Evolutionary conservation across 2,329 filamentous ascomycete species (phyloP).

Genomic region (Dothideomycetes sp.): DNA sequence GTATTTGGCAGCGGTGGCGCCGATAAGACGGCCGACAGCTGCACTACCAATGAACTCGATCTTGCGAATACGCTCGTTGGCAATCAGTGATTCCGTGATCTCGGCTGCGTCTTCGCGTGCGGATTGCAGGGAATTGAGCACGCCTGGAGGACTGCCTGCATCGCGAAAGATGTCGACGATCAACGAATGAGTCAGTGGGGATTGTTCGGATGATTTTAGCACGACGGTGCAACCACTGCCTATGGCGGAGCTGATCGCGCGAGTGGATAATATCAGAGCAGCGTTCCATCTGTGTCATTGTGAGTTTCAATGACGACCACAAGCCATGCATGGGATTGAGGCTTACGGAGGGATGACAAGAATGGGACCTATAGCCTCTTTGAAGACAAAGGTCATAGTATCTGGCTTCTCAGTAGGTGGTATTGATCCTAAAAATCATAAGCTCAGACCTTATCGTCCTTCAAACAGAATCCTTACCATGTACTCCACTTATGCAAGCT

Average conservation of each 20-base stretch:
- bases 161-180: constrained; percentile 27
- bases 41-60: constrained; percentile 36
- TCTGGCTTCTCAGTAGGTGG: constrained; percentile 19
- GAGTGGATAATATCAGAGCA: constrained; percentile 13
- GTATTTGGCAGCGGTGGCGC: constrained; percentile 23
- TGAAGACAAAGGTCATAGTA: constrained; percentile 21
- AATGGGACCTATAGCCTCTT: constrained; percentile 19
- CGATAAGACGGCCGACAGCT: constrained; percentile 31
- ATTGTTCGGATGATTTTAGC: constrained; percentile 15
- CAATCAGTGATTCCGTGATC: constrained; percentile 27
- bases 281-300: constrained; percentile 15
- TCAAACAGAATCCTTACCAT: constrained; percentile 7
- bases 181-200: constrained; percentile 17
- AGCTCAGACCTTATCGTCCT: not conserved
- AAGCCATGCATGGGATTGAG: not conserved
- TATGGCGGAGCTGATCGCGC: constrained; percentile 13
- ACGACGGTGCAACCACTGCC: constrained; percentile 15
- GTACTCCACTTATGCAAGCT: constrained; percentile 11
- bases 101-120: constrained; percentile 22
- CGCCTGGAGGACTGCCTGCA: constrained; percentile 32
- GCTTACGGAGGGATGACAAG: constrained; percentile 10
- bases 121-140: constrained; percentile 28
- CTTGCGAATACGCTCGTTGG: constrained; percentile 26
- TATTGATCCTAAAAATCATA: constrained; percentile 12
- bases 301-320: not conserved